phyloP scores from a whole-genome alignment of 345 rosid species.

The Cardamine occulta region DNA sequence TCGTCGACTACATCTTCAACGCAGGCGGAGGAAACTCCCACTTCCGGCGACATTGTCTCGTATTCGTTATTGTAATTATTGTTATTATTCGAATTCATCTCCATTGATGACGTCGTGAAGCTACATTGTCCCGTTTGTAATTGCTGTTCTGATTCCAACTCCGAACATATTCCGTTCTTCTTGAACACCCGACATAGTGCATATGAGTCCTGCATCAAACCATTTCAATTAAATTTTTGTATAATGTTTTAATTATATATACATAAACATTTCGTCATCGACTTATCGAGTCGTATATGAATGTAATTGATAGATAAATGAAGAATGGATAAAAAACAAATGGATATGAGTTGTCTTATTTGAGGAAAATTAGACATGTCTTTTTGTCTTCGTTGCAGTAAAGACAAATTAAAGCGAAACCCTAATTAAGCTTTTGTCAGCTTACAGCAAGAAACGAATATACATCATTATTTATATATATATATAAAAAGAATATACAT shows the following conservation, averaged over 20 bases:
- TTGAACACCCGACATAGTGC: constrained; percentile 96
- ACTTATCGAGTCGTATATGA: neutral
- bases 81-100: constrained; percentile 37
- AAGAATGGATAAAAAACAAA: neutral
- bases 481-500: constrained; percentile 48
- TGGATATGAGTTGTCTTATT: constrained; percentile 19
- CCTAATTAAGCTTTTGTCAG: constrained; percentile 48
- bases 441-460: constrained; percentile 72
- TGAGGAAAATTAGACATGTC: constrained; percentile 26
- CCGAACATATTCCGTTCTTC: constrained; percentile 81
- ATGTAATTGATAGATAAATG: constrained; percentile 16
- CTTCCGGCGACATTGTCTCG: constrained; percentile 80
- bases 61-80: constrained; percentile 37
- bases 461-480: constrained; percentile 3
- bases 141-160: constrained; percentile 63
- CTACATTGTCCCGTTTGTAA: constrained; percentile 54
- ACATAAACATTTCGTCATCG: constrained; percentile 25
- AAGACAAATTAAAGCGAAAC: constrained; percentile 46
- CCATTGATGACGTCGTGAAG: constrained; percentile 49
- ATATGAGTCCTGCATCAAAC: constrained; percentile 65
- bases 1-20: constrained; percentile 74
- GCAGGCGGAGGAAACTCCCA: constrained; percentile 57
- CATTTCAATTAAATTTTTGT: neutral
- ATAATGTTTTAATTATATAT: constrained; percentile 29
- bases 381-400: constrained; percentile 54